These are phyloP conservation scores for Senna siamea DNA, from an alignment of 306 rosid genomes.

Conservation along the genomic window DNA sequence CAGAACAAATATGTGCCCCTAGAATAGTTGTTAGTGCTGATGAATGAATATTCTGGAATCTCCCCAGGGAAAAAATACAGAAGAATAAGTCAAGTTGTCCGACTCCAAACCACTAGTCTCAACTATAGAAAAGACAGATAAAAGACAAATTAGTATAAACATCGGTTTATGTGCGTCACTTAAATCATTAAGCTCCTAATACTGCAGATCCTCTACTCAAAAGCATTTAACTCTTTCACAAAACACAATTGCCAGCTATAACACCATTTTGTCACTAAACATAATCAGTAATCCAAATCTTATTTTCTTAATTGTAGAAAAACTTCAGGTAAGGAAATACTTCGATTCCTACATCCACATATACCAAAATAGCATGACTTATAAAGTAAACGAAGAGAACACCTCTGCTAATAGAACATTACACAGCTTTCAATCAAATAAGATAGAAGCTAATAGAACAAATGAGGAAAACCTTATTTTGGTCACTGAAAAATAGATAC, in stretches of 20 bases:
- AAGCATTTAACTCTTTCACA: slow-evolving; percentile 4
- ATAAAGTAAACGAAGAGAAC: neutral
- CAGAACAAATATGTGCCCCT: slow-evolving; percentile 15
- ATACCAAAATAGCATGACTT: slow-evolving; percentile 10
- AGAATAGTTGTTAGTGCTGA: neutral
- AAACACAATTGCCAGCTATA: slow-evolving; percentile 16
- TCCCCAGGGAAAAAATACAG: neutral
- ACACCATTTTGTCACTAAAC: neutral
- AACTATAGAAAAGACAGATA: neutral
- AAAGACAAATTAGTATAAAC: neutral
- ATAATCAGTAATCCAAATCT: slow-evolving; percentile 8
- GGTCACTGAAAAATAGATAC: neutral
- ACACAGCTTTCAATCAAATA: slow-evolving; percentile 26
- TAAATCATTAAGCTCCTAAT: slow-evolving; percentile 29
- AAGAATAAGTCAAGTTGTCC: neutral
- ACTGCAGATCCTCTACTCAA: slow-evolving; percentile 2
- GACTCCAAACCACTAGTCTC: neutral
- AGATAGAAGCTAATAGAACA: neutral
- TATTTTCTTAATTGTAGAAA: neutral
- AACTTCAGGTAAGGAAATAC: neutral
- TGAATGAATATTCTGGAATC: slow-evolving; percentile 18
- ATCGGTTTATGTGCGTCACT: neutral
- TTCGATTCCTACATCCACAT: slow-evolving; percentile 12
- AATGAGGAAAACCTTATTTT: neutral
- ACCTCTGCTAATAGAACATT: slow-evolving; percentile 25